Base-by-base conservation (phyloP, 192 early-diverging fungal genomes). In the Coemansia sp. region DNA sequence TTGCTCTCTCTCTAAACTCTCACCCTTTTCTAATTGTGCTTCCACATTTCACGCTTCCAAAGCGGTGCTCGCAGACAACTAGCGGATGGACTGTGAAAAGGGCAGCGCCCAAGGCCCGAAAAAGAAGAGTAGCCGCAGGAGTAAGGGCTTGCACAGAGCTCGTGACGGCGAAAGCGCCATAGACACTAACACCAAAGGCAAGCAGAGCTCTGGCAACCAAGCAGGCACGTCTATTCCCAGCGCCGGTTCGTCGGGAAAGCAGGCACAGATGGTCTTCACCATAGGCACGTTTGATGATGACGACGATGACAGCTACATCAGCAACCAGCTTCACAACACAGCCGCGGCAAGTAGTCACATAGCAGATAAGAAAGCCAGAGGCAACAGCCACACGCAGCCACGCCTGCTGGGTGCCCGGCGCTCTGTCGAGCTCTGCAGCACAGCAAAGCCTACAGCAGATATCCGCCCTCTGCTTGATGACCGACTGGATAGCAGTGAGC, bases 251-350 rank as follows among this genome's bases (percentile, higher is more conserved):
- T 71, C 68, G 21, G 68, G 62, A 52, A 68, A 62, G 62, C 72
- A 65, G 58, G 58, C 39, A 10, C 75, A 72, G 35, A 72, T 72
- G 75, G 68, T 77, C 10, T 78, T 78, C 36, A 78, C 75, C 6
- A 66, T 78, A 7, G 75, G 75, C 11, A 78, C 75, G 3, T 78
- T 78, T 65, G 75, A 78, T 19, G 75, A 78, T 19, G 75, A 78
- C 3, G 59, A 72, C 19, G 69, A 72, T n/a, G 68, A 60, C 36
- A 54, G 33, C 39, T 46, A 66, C 33, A 66, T 56, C 56, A 42
- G 21, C 34, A 35, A 55, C 54, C 54, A 34, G 3, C 35, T 36
- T 15, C 50, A 26, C 32, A 56, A 35, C n/a, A 36, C 26, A 21
- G 41, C 32, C 8, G 52, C 52, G 4, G 15, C 38, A 3, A 17